phyloP scores from a whole-genome alignment of 2,329 filamentous ascomycete genomes.

The Cercospora sp. region DNA sequence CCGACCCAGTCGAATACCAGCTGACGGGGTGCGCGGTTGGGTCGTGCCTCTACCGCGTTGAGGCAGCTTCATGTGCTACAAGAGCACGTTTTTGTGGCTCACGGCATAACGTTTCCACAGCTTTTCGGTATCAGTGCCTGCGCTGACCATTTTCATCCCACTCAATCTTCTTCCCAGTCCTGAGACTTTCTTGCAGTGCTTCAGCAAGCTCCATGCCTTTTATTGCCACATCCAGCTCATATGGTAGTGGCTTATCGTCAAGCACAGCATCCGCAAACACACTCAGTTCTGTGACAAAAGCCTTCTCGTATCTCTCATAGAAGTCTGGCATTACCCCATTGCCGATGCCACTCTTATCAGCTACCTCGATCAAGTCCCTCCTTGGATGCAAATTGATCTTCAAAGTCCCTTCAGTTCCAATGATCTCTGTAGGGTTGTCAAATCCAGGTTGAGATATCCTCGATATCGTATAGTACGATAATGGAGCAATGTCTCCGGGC shows the following conservation, averaged over 20 bases:
- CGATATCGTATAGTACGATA: constrained; percentile 46
- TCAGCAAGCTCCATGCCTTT: constrained; percentile 44
- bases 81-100: no score
- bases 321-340: constrained; percentile 44
- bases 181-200: constrained; percentile 59
- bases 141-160: constrained; percentile 35
- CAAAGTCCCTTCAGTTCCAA: constrained; percentile 43
- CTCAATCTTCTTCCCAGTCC: constrained; percentile 56
- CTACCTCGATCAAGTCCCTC: constrained; percentile 40
- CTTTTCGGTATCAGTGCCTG: no score
- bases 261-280: constrained; percentile 43
- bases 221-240: constrained; percentile 42
- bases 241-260: constrained; percentile 40
- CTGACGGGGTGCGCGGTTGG: no score
- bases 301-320: constrained; percentile 44
- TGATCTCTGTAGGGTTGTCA: constrained; percentile 46
- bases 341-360: constrained; percentile 39
- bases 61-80: no score
- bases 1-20: no score
- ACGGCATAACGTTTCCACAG: no score
- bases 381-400: constrained; percentile 36
- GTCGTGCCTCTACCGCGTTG: no score
- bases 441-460: constrained; percentile 47
- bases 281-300: constrained; percentile 45
- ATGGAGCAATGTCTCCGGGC: constrained; percentile 39